phyloP scores from a whole-genome alignment of 2,329 filamentous ascomycete species.

The Diaporthe vaccinii region DNA sequence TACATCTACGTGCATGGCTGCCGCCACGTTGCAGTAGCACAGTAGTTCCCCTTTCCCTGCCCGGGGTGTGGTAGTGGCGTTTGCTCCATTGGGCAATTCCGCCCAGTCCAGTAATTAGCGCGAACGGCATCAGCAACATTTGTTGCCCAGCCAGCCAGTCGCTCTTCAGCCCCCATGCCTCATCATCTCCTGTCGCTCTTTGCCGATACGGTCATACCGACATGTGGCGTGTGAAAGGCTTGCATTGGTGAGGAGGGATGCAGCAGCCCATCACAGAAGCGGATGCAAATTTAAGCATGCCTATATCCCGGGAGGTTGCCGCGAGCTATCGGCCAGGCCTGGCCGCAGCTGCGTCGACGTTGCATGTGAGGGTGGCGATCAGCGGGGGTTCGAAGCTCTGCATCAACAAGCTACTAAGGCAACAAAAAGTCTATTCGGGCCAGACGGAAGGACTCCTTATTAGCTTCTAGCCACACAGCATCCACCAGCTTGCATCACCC shows the following conservation, averaged over 20 bases:
- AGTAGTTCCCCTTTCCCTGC: not conserved
- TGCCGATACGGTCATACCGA: not conserved
- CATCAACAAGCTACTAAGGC: not conserved
- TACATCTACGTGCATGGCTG: not conserved
- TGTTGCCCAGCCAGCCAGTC: not conserved
- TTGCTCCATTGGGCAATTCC: not conserved
- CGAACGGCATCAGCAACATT: not conserved
- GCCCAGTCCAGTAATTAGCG: not conserved
- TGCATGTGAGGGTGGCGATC: slow-evolving; percentile 7
- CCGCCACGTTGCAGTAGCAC: not conserved
- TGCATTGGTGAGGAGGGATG: not conserved
- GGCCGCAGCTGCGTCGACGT: not conserved
- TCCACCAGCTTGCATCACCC: not conserved
- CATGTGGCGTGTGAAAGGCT: not conserved
- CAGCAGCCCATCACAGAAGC: not conserved
- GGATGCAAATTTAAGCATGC: not conserved
- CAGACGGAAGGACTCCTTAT: slow-evolving; percentile 8
- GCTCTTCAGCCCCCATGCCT: not conserved
- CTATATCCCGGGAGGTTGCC: slow-evolving; percentile 13
- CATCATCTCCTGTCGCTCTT: not conserved
- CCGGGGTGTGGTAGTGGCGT: not conserved
- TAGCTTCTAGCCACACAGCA: not conserved
- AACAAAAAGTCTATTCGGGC: slow-evolving; percentile 16
- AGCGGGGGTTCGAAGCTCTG: not conserved
- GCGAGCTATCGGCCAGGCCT: slow-evolving; percentile 15